Conservation (phyloP, 2,329 filamentous ascomycete species). For the Pseudogymnoascus sp. region DNA sequence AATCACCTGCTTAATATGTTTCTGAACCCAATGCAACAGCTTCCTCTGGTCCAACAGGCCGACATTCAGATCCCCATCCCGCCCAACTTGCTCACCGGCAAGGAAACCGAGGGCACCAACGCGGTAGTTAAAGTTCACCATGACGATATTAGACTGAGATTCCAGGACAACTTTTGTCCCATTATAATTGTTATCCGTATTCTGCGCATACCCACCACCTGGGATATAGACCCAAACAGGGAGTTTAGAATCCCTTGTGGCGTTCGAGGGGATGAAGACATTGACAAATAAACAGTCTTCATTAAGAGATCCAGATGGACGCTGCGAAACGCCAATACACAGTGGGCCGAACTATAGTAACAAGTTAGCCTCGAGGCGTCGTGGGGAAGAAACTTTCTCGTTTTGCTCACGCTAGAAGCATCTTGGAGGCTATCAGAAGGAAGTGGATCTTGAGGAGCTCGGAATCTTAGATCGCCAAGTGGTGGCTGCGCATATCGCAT, state of each 20-base stretch:
- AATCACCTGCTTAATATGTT: slow-evolving; percentile 44
- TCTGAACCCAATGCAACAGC: slow-evolving; percentile 52
- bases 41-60: slow-evolving; percentile 57
- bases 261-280: slow-evolving; percentile 36
- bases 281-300: slow-evolving; percentile 41
- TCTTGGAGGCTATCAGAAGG: not conserved
- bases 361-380: not conserved
- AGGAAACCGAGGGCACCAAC: slow-evolving; percentile 57
- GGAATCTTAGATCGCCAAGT: not conserved
- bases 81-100: slow-evolving; percentile 45
- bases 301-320: slow-evolving; percentile 24
- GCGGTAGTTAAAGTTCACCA: slow-evolving; percentile 56
- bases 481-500: not conserved
- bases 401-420: not conserved
- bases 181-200: slow-evolving; percentile 46
- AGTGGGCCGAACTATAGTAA: slow-evolving; percentile 35
- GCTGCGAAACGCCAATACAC: slow-evolving; percentile 33
- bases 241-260: slow-evolving; percentile 35
- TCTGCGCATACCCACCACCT: slow-evolving; percentile 38
- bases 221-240: slow-evolving; percentile 49
- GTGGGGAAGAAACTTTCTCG: not conserved
- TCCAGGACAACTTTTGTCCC: slow-evolving; percentile 38
- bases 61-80: slow-evolving; percentile 51
- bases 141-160: slow-evolving; percentile 41
- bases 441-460: not conserved